Evolutionary conservation across 2,329 filamentous ascomycete genomes (phyloP), one percentile per base, ranked within the genome.

Genomic region (Fusarium irregulare): DNA sequence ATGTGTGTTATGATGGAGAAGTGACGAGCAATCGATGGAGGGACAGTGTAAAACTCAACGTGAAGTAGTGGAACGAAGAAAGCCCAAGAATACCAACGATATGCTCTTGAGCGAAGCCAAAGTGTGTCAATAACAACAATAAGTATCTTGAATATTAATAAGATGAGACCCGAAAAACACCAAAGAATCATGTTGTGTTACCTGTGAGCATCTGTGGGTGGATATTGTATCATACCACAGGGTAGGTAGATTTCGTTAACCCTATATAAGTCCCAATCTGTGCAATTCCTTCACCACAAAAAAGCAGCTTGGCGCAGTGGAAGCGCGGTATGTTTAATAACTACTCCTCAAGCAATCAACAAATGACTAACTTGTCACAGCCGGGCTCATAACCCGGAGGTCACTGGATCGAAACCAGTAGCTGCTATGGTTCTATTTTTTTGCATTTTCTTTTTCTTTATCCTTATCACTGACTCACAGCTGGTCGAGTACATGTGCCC

Each of bases 371-470:
- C 54, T 44, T 53, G 47, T 20, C 37, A 25, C 37, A 58, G 56
- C 71, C 71, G 71, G 69, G 71, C 71, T 73, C 71, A 72, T 70
- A 73, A 70, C 68, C 70, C 68, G 70, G 70, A 56, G 70, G 56
- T 58, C 54, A 49, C 54, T 56, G 54, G 54, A 56, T 56, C 54
- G 54, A 56, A 56, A 56, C 54, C 54, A 56, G 54, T 56, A 56
- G 54, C 54, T 56, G 54, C 54, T 56, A 56, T 61, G 42, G 68
- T 56, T 27, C 27, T 20, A 21, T 8, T 56, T 56, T 56, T 12
- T 25, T 18, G 18, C 14, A 21, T 16, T 48, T 27, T n/a, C 14
- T 13, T 32, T 23, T 21, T 14, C 12, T 21, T 21, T 13, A 6
- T 20, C n/a, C 13, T 42, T 34, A 34, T 34, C 32, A n/a, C n/a